Evolutionary conservation across 2,329 filamentous ascomycete genomes (phyloP).

Genomic region (Diplodia corticola): DNA sequence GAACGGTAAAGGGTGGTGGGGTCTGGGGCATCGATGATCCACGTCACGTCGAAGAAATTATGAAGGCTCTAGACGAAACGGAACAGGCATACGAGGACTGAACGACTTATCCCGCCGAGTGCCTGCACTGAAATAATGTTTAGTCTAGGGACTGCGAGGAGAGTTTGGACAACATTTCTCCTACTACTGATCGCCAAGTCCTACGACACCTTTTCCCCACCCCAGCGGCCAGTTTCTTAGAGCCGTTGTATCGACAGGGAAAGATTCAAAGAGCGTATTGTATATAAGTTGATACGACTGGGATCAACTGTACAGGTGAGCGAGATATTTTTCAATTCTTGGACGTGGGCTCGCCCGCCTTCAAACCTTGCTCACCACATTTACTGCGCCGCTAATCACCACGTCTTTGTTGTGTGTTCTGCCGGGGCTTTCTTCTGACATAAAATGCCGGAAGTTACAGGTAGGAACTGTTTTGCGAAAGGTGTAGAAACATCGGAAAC

Average conservation of each 20-base stretch:
- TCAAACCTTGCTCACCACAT: neutral
- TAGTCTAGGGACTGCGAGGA: neutral
- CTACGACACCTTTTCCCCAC: neutral
- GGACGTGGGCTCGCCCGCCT: neutral
- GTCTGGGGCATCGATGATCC: slow-evolving; percentile 91
- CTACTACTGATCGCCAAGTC: neutral
- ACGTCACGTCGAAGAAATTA: slow-evolving; percentile 51
- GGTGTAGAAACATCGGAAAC: too few species aligned
- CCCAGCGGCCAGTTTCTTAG: neutral
- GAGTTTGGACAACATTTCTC: neutral
- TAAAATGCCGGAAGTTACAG: too few species aligned
- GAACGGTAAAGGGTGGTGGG: slow-evolving; percentile 80
- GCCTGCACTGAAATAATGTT: neutral
- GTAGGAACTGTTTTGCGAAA: too few species aligned
- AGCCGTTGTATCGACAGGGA: neutral
- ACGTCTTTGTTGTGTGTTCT: too few species aligned
- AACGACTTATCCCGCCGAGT: neutral
- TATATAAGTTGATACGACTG: neutral
- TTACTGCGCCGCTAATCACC: too few species aligned
- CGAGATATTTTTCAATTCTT: neutral
- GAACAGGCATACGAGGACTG: slow-evolving; percentile 42
- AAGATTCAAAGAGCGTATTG: neutral
- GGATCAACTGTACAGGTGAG: neutral
- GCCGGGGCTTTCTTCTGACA: too few species aligned
- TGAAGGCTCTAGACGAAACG: slow-evolving; percentile 50